Conservation (phyloP, 1,284 basidiomycete genomes). For the Athelia sp. region DNA sequence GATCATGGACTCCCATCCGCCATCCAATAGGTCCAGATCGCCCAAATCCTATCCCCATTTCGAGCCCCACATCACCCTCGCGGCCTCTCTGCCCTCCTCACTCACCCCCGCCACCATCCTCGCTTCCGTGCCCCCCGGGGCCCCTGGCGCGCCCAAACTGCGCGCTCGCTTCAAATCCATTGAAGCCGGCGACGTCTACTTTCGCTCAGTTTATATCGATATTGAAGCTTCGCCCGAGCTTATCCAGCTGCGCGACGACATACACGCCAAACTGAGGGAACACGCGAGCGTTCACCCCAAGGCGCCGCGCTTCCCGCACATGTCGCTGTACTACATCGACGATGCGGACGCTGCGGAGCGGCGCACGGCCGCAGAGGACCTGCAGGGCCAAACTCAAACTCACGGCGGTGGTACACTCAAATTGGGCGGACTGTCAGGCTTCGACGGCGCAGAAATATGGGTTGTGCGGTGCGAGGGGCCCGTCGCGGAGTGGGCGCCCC, state of each 20-base stretch:
- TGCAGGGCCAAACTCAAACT: slow-evolving; percentile 32
- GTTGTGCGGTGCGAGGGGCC: slow-evolving; percentile 56
- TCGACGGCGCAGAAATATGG: slow-evolving; percentile 57
- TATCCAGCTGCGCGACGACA: slow-evolving; percentile 38
- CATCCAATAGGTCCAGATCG: slow-evolving; percentile 10
- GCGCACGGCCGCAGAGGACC: slow-evolving; percentile 21
- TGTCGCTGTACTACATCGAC: slow-evolving; percentile 67
- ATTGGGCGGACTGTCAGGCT: slow-evolving; percentile 24
- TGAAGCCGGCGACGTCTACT: slow-evolving; percentile 55
- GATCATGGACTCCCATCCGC: slow-evolving; percentile 37
- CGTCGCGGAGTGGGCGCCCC: slow-evolving; percentile 52
- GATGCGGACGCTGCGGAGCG: slow-evolving; percentile 48
- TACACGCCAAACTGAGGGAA: slow-evolving; percentile 33
- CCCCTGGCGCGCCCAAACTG: slow-evolving; percentile 26
- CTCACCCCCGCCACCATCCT: slow-evolving; percentile 28
- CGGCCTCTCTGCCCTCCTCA: slow-evolving; percentile 35
- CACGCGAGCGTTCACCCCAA: slow-evolving; percentile 27
- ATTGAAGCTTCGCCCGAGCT: slow-evolving; percentile 42
- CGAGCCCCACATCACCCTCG: slow-evolving; percentile 67
- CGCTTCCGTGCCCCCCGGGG: slow-evolving; percentile 30
- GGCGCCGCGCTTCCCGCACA: slow-evolving; percentile 58
- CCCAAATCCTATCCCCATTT: slow-evolving; percentile 49
- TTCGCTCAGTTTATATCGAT: slow-evolving; percentile 62
- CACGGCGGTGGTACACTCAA: slow-evolving; percentile 13
- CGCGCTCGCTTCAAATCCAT: slow-evolving; percentile 46